A percentile compares a stretch with the other conserved stretches of the same genome.
phyloP scores from a whole-genome alignment of 768 basidiomycete species.

The Multifurca ochricompacta region DNA sequence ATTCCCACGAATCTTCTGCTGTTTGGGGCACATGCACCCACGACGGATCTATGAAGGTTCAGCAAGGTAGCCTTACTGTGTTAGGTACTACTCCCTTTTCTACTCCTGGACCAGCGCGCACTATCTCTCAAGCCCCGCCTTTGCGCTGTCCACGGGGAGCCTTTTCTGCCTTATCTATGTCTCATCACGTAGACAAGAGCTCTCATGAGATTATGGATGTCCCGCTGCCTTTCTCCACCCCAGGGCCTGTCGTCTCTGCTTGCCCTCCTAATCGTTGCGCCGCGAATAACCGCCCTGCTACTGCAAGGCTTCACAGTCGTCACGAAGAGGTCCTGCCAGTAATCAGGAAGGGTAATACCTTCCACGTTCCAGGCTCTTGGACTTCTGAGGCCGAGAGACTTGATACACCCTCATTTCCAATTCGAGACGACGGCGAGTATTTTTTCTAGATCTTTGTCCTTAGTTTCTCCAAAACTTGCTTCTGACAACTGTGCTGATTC shows the following conservation, averaged over 20 bases:
- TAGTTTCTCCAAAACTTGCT: not conserved
- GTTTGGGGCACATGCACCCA: not conserved
- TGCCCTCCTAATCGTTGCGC: not conserved
- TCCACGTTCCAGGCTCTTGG: not conserved
- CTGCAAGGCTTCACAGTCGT: conserved; percentile 21
- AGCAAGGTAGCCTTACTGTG: not conserved
- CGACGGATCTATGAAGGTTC: not conserved
- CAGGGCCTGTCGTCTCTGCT: conserved; percentile 32
- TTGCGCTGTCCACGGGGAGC: not conserved
- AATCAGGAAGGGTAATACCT: not conserved
- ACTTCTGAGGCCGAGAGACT: not conserved
- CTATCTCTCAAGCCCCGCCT: not conserved
- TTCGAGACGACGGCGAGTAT: not conserved
- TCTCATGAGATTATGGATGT: not conserved
- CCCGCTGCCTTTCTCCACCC: conserved; percentile 35
- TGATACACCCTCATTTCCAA: not conserved
- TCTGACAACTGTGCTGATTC: not conserved
- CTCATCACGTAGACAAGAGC: not conserved
- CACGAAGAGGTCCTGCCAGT: conserved; percentile 16
- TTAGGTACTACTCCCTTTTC: conserved; percentile 5
- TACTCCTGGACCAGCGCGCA: conserved; percentile 13
- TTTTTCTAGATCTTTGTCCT: not conserved
- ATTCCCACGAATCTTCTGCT: not conserved
- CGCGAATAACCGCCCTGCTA: not conserved
- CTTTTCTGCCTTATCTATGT: conserved; percentile 1